Conservation (phyloP, 2,329 filamentous ascomycete genomes). For the Venturia effusa region DNA sequence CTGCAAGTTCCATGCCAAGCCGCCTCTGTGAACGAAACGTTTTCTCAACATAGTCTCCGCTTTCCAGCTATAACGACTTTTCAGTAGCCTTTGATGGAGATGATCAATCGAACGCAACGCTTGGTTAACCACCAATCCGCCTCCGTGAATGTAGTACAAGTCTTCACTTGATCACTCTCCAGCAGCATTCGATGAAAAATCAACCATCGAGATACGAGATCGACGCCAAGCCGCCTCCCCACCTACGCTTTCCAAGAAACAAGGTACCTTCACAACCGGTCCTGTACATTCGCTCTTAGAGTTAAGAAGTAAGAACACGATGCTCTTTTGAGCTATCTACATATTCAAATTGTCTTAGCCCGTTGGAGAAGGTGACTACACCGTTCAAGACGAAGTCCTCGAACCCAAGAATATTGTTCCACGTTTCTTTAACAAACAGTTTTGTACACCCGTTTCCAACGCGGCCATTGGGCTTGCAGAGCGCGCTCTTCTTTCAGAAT, state of each 20-base stretch:
- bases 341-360: no score
- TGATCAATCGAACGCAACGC: no score
- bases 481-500: constrained; percentile 7
- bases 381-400: no score
- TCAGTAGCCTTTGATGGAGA: neutral
- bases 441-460: constrained; percentile 39
- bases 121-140: no score
- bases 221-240: neutral
- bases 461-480: constrained; percentile 25
- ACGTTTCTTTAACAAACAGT: constrained; percentile 39
- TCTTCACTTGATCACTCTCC: no score
- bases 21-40: neutral
- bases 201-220: neutral
- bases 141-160: no score
- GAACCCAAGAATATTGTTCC: no score
- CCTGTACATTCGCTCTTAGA: constrained; percentile 38
- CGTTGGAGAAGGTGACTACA: no score
- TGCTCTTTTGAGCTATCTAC: no score
- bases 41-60: neutral
- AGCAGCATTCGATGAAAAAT: no score
- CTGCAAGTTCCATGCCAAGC: no score
- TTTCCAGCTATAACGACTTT: neutral
- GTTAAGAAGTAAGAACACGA: no score
- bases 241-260: neutral
- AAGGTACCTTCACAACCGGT: constrained; percentile 31